Evolutionary conservation across 352 stramenopile species (phyloP).

Genomic region (Phytophthora rubi): DNA sequence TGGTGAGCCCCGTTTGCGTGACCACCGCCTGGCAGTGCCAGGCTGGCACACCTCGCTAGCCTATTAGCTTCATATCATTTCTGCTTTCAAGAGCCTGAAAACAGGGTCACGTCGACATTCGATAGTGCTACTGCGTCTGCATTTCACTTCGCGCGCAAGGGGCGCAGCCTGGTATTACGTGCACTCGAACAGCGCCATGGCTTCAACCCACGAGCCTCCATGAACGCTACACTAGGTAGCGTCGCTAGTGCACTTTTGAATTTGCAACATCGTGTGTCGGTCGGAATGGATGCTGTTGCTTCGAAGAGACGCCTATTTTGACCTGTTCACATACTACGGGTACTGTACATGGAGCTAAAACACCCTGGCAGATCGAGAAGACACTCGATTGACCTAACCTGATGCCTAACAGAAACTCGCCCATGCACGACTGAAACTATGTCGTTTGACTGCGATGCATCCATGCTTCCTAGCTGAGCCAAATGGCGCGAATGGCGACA

Average conservation of each 20-base stretch:
- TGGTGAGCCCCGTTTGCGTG: not conserved
- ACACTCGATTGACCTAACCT: no score
- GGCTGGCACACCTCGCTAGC: not conserved
- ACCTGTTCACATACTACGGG: not conserved
- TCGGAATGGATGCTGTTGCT: not conserved
- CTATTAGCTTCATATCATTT: conserved; percentile 4
- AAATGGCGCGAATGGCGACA: conserved; percentile 55
- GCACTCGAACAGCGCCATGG: not conserved
- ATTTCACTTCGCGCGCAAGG: not conserved
- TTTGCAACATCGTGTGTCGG: not conserved
- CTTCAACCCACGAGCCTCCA: no score
- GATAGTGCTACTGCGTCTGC: conserved; percentile 2
- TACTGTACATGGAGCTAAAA: no score
- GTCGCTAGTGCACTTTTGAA: not conserved
- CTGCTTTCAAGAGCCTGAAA: not conserved
- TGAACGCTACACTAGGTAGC: no score
- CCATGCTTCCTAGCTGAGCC: conserved; percentile 27
- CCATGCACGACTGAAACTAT: no score
- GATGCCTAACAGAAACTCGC: no score
- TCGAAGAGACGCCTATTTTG: conserved; percentile 13
- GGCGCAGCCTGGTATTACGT: conserved; percentile 1
- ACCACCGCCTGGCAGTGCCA: not conserved
- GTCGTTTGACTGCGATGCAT: no score
- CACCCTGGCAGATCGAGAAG: no score
- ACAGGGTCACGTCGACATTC: not conserved